A percentile compares a stretch with the other conserved stretches of the same genome.
phyloP scores from a whole-genome alignment of 2,329 filamentous ascomycete species.

The Aspergillus awamori region DNA sequence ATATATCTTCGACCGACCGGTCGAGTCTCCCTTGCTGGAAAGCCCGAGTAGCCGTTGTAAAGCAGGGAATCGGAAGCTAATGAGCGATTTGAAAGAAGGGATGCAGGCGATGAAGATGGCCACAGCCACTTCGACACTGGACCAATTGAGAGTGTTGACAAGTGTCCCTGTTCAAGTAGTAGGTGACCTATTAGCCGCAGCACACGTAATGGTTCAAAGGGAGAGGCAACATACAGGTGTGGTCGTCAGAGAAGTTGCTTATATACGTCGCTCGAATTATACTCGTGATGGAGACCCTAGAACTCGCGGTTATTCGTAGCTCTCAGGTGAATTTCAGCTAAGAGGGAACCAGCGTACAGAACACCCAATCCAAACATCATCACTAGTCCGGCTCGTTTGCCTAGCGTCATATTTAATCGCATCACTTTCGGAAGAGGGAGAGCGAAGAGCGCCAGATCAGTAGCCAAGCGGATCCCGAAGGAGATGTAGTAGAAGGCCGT shows the following conservation, averaged over 20 bases:
- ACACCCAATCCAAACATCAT: constrained; percentile 20
- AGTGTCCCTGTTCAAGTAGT: constrained; percentile 12
- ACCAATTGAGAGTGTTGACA: constrained; percentile 21
- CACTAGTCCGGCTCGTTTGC: constrained; percentile 16
- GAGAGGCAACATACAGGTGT: constrained; percentile 12
- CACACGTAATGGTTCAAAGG: not conserved
- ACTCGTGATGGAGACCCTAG: constrained; percentile 17
- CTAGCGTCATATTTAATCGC: constrained; percentile 15
- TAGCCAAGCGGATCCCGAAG: constrained; percentile 19
- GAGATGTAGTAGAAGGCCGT: constrained; percentile 19
- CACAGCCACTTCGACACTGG: constrained; percentile 18
- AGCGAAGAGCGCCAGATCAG: constrained; percentile 18
- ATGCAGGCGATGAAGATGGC: constrained; percentile 23
- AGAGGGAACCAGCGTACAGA: not conserved
- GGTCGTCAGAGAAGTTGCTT: constrained; percentile 4
- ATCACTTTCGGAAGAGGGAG: constrained; percentile 19
- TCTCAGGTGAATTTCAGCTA: too few species aligned
- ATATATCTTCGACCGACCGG: constrained; percentile 2
- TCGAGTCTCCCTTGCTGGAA: constrained; percentile 7
- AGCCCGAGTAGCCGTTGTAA: constrained; percentile 5
- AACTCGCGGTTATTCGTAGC: not conserved
- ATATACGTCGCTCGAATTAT: constrained; percentile 21
- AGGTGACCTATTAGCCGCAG: not conserved
- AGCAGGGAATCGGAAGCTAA: constrained; percentile 4
- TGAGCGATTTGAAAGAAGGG: constrained; percentile 14